Percentiles rank a stretch among this genome's conserved stretches.
Evolutionary conservation across 768 basidiomycete species (phyloP).

Genomic region (Boletus insuetus): DNA sequence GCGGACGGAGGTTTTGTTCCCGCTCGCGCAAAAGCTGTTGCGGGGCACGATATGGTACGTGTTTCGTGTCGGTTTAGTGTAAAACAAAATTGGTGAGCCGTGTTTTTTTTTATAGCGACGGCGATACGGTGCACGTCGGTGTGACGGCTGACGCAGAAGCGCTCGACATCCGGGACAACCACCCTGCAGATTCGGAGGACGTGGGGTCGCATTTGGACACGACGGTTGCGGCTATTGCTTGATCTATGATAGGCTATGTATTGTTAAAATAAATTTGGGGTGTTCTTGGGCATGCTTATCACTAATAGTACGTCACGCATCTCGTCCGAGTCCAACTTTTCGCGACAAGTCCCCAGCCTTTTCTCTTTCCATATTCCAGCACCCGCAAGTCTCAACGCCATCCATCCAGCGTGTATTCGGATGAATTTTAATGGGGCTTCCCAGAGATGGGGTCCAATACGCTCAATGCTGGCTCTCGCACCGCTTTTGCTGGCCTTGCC

Average conservation of each 20-base stretch:
- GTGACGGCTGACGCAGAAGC: slow-evolving; percentile 40
- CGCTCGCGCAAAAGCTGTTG: slow-evolving; percentile 76
- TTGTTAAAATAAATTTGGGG: too few relatives aligned
- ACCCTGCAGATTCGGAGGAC: slow-evolving; percentile 42
- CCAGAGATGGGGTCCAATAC: slow-evolving; percentile 53
- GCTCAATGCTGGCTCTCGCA: slow-evolving; percentile 52
- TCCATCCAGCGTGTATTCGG: background rate
- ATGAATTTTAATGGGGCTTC: slow-evolving; percentile 5
- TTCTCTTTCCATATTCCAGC: background rate
- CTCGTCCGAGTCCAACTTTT: background rate
- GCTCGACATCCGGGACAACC: slow-evolving; percentile 63
- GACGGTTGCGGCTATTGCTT: too few relatives aligned
- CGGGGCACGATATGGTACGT: slow-evolving; percentile 72
- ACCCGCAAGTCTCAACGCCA: background rate
- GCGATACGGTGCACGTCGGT: slow-evolving; percentile 60
- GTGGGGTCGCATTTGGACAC: too few relatives aligned
- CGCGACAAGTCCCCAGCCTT: too few relatives aligned
- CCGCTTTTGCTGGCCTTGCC: slow-evolving; percentile 54
- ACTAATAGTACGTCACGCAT: too few relatives aligned
- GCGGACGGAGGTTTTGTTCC: slow-evolving; percentile 76
- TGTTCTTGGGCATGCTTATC: too few relatives aligned
- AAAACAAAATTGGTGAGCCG: background rate
- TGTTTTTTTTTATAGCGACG: slow-evolving; percentile 39
- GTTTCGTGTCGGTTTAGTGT: background rate
- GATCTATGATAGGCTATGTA: too few relatives aligned